Evolutionary conservation across 2,329 filamentous ascomycete genomes (phyloP), one percentile per base, ranked within the genome.

Genomic region (Atkinsonella hypoxylon): DNA sequence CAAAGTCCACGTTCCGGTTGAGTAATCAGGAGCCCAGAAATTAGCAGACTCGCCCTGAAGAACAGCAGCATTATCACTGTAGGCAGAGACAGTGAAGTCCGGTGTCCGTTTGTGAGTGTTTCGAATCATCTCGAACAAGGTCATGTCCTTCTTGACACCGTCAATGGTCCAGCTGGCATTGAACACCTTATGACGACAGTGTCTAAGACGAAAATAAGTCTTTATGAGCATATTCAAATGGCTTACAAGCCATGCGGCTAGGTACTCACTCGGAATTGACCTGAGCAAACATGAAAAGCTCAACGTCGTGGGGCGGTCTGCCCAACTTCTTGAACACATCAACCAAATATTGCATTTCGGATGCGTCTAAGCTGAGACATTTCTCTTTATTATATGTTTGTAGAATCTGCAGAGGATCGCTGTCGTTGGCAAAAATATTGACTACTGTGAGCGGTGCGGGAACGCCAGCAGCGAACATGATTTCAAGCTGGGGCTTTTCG

Each of bases 201-300:
- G 91, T 34, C 58, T 60, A 15, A 13, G 18, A 20, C 18, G 39
- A 10, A 26, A 13, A 42, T 13, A 15, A 3, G 45, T 11, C 3
- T 10, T 5, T n/a, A 13, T 45, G 10, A 47, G 49, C 13, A 17
- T 36, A 8, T 30, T 38, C 8, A 32, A 41, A 22, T n/a, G 15
- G 13, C n/a, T n/a, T 42, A 18, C 48, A 22, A 20, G 15, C 26
- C 9, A 11, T n/a, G 17, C 31, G 22, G 51, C 54, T 34, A 26
- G 45, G 31, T 15, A 49, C 48, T 45, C 45, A 60, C 75, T 98
- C 93, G 3, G 91, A 97, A 73, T 97, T 97, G 65, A 98, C 91
- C 70, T 98, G 93, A 15, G 91, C 91, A 67, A 97, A 98, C 93
- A 97, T 97, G 76, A 97, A 97, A 20, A 97, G 77, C 70, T 98